These are phyloP conservation scores for Xylariaceae sp. DNA, from an alignment of 2,329 filamentous ascomycete genomes.

Conservation along the genomic window DNA sequence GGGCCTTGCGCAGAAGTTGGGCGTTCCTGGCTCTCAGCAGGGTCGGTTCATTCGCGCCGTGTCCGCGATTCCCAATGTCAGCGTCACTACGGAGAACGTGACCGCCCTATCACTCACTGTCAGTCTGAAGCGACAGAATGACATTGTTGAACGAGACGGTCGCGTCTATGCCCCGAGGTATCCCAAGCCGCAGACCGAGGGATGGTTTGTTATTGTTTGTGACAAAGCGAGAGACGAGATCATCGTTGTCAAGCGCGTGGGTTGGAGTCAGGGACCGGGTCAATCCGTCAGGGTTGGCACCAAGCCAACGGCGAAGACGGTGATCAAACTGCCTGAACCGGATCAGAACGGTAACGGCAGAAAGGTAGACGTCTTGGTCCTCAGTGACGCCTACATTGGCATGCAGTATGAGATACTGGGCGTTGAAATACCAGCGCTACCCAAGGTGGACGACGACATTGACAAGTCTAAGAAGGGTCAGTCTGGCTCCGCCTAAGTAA, in stretches of 20 bases:
- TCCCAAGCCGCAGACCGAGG: conserved; percentile 90
- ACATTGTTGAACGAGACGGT: conserved; percentile 58
- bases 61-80: conserved; percentile 63
- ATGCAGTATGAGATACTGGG: conserved; percentile 53
- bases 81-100: conserved; percentile 54
- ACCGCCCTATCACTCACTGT: conserved; percentile 61
- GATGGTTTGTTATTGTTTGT: conserved; percentile 80
- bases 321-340: conserved; percentile 55
- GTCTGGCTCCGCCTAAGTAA: conserved; percentile 10
- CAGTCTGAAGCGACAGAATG: conserved; percentile 61
- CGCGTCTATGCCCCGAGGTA: conserved; percentile 83
- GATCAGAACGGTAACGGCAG: conserved; percentile 42
- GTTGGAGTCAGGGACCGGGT: conserved; percentile 51
- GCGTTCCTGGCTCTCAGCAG: conserved; percentile 42
- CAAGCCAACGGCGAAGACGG: conserved; percentile 49
- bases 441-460: conserved; percentile 44
- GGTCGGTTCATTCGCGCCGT: conserved; percentile 53
- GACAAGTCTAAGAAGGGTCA: conserved; percentile 38
- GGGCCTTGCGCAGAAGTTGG: conserved; percentile 47
- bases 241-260: conserved; percentile 77
- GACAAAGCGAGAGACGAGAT: conserved; percentile 67
- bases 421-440: conserved; percentile 48
- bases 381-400: conserved; percentile 84
- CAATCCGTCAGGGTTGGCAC: conserved; percentile 37
- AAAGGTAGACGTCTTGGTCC: conserved; percentile 66